phyloP scores from a whole-genome alignment of 169 alveolate genomes.

The Plasmodium malariae region DNA sequence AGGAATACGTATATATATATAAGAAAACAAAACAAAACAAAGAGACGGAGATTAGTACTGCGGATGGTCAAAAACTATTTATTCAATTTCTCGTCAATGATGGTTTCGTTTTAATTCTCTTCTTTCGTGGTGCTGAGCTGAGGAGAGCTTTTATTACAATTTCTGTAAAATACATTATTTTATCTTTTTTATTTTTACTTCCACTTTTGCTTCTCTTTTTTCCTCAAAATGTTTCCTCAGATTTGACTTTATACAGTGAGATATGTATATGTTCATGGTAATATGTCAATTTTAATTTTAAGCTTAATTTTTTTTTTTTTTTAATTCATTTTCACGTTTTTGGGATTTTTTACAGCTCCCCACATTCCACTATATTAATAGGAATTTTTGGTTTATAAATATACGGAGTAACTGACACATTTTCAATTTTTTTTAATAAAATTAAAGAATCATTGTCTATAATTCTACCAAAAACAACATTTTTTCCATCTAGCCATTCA shows the following conservation, averaged over 20 bases:
- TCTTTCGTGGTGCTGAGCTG: no score
- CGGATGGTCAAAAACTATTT: no score
- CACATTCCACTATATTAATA: conserved; percentile 82
- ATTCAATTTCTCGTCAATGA: no score
- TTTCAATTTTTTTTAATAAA: conserved; percentile 88
- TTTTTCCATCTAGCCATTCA: conserved; percentile 97
- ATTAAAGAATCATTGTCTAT: conserved; percentile 87
- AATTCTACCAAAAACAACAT: conserved; percentile 95
- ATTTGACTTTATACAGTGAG: not conserved
- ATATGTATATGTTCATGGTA: no score
- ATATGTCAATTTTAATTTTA: no score
- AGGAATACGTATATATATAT: not conserved
- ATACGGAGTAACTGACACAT: conserved; percentile 88
- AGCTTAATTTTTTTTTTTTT: not conserved
- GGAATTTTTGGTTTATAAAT: conserved; percentile 85
- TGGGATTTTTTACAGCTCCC: conserved; percentile 77
- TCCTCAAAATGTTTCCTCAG: not conserved
- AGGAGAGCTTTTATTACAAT: no score
- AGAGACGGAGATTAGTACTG: no score
- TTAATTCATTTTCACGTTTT: not conserved
- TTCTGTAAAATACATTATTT: no score
- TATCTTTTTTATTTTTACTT: not conserved
- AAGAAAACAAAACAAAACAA: no score
- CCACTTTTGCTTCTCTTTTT: not conserved
- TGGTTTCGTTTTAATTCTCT: no score